These are phyloP conservation scores for Rhinocladiella similis DNA, from an alignment of 2,329 filamentous ascomycete species.

Conservation along the genomic window DNA sequence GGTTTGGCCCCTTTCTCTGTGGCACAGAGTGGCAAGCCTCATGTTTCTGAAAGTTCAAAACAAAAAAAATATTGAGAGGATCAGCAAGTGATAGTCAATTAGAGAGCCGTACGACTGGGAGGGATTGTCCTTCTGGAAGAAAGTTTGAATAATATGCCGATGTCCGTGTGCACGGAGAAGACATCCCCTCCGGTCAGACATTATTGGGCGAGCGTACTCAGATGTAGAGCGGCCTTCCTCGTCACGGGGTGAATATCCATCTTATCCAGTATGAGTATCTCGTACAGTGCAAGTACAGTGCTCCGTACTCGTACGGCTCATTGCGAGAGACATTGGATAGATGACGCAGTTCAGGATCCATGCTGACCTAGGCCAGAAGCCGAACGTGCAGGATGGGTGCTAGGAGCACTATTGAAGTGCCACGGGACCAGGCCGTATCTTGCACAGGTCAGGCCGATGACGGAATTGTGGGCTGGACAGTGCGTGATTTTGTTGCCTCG, in stretches of 20 bases:
- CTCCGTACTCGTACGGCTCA: neutral
- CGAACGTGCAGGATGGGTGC: neutral
- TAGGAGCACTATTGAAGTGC: neutral
- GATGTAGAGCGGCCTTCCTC: too few species aligned
- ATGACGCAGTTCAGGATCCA: conserved; percentile 13
- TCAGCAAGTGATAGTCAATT: neutral
- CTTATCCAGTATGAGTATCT: too few species aligned
- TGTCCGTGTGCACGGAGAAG: neutral
- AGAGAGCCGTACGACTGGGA: neutral
- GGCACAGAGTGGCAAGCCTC: too few species aligned
- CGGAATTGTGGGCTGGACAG: conserved; percentile 15
- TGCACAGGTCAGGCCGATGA: conserved; percentile 16
- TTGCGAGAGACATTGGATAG: neutral
- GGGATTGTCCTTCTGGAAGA: neutral
- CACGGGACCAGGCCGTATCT: conserved; percentile 16
- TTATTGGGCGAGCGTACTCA: neutral
- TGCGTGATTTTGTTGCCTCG: conserved; percentile 20
- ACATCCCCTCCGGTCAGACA: neutral
- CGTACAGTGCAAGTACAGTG: too few species aligned
- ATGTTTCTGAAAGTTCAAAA: neutral
- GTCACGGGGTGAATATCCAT: too few species aligned
- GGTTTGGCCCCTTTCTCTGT: too few species aligned
- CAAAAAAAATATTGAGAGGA: neutral
- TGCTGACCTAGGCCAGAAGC: conserved; percentile 4
- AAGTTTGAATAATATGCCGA: neutral